These are phyloP conservation scores for Lactifluus rugatus DNA, from an alignment of 768 basidiomycete species.

Conservation along the genomic window DNA sequence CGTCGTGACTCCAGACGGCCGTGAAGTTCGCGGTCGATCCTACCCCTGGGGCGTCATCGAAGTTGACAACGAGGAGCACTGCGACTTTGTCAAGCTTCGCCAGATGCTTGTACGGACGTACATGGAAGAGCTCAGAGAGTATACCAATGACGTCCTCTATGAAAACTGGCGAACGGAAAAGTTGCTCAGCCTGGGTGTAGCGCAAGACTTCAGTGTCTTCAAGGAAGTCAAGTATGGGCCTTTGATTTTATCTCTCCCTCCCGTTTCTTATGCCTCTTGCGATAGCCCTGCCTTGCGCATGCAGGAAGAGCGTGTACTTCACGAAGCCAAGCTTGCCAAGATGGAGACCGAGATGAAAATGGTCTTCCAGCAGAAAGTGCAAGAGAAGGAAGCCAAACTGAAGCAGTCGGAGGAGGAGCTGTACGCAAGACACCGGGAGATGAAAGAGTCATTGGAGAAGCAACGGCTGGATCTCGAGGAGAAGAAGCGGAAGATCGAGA, in stretches of 20 bases:
- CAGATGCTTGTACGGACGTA: conserved; percentile 99
- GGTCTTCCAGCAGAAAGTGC: conserved; percentile 99
- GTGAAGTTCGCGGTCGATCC: conserved; percentile 84
- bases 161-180: conserved; percentile 99
- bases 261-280: not conserved
- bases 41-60: conserved; percentile 99
- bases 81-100: conserved; percentile 98
- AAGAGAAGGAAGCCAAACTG: conserved; percentile 97
- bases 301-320: conserved; percentile 91
- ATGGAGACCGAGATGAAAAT: conserved; percentile 99
- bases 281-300: conserved; percentile 86
- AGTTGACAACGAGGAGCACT: conserved; percentile 98
- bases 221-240: conserved; percentile 92
- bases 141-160: conserved; percentile 91
- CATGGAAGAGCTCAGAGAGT: conserved; percentile 98
- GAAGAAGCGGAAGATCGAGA: conserved; percentile 94
- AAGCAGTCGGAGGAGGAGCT: conserved; percentile 99
- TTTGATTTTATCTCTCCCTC: not conserved
- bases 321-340: conserved; percentile 96
- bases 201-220: conserved; percentile 96
- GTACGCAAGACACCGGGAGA: conserved; percentile 96
- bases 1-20: conserved; percentile 77
- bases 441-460: conserved; percentile 99
- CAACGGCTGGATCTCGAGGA: conserved; percentile 93
- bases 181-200: conserved; percentile 92